Conservation (phyloP, 106 monocot genomes). For the Alisma plantagoaquatica region DNA sequence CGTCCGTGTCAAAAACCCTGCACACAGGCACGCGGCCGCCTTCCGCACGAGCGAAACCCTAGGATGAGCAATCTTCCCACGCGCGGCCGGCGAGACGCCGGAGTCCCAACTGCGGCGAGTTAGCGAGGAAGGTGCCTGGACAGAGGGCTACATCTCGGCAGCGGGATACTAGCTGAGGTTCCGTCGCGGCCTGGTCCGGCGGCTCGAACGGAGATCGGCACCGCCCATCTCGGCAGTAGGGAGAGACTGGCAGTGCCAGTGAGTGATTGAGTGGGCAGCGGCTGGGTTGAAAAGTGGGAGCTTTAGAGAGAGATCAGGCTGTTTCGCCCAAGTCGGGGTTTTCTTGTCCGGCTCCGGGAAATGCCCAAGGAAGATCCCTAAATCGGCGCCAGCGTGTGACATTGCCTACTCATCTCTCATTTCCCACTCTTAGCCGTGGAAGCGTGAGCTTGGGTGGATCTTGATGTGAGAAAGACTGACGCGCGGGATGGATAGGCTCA, state of each 20-base stretch:
- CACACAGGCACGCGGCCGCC: slow-evolving; percentile 13
- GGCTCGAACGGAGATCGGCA: neutral
- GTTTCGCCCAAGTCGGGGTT: neutral
- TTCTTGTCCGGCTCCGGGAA: neutral
- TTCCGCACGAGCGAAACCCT: slow-evolving; percentile 78
- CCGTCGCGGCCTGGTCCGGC: neutral
- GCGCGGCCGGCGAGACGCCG: slow-evolving; percentile 16
- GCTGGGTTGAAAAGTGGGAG: too few relatives aligned
- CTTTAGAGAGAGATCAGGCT: too few relatives aligned
- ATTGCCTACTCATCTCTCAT: too few relatives aligned
- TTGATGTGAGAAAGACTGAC: slow-evolving; percentile 3
- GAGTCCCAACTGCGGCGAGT: too few relatives aligned
- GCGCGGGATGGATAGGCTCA: slow-evolving; percentile 36
- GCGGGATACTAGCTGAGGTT: slow-evolving; percentile 6
- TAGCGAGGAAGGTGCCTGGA: too few relatives aligned
- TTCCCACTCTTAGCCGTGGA: too few relatives aligned
- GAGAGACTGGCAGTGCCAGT: too few relatives aligned
- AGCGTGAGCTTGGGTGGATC: neutral
- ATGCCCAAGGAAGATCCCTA: neutral
- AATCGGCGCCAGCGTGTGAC: too few relatives aligned
- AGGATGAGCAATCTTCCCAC: slow-evolving; percentile 5
- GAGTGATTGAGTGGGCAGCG: too few relatives aligned
- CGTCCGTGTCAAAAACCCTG: slow-evolving; percentile 42
- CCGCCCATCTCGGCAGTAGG: neutral
- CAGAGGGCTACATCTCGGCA: too few relatives aligned